Evolutionary conservation across 371 early-diverging fungal species (phyloP).

Genomic region (Mucor velutinosus): DNA sequence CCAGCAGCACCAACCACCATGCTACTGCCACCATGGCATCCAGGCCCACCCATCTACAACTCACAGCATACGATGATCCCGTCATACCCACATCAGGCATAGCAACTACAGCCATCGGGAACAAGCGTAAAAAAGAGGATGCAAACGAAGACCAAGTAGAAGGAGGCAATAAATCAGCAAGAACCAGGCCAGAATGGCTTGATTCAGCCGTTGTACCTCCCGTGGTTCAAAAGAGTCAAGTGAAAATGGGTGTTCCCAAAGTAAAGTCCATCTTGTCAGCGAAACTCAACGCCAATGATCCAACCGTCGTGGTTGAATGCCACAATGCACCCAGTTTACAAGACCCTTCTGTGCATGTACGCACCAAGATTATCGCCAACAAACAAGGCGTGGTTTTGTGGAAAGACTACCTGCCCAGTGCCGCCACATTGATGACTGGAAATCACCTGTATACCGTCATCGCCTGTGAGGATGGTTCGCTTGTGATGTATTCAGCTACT

Average conservation of each 20-base stretch:
- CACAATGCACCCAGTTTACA: slow-evolving; percentile 42
- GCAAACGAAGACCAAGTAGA: slow-evolving; percentile 16
- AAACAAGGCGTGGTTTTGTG: slow-evolving; percentile 54
- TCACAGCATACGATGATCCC: slow-evolving; percentile 18
- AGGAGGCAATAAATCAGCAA: slow-evolving; percentile 5
- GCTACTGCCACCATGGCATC: not conserved
- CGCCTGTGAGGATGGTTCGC: slow-evolving; percentile 70
- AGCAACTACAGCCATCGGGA: slow-evolving; percentile 44
- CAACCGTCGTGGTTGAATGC: slow-evolving; percentile 49
- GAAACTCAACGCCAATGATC: slow-evolving; percentile 28
- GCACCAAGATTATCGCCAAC: slow-evolving; percentile 49
- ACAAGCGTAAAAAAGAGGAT: slow-evolving; percentile 46
- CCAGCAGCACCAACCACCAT: not conserved
- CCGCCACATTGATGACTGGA: slow-evolving; percentile 65
- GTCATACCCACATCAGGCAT: slow-evolving; percentile 42
- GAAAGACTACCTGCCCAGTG: slow-evolving; percentile 63
- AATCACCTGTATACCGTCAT: slow-evolving; percentile 60
- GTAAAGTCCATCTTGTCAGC: slow-evolving; percentile 49
- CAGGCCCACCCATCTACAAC: not conserved
- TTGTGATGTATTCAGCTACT: slow-evolving; percentile 67
- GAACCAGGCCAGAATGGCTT: slow-evolving; percentile 35
- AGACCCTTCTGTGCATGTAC: not conserved
- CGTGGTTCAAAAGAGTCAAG: slow-evolving; percentile 47
- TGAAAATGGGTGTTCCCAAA: slow-evolving; percentile 57
- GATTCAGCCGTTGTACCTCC: slow-evolving; percentile 50